Evolutionary conservation across 306 rosid genomes (phyloP).

Genomic region (Lotus japonicus): DNA sequence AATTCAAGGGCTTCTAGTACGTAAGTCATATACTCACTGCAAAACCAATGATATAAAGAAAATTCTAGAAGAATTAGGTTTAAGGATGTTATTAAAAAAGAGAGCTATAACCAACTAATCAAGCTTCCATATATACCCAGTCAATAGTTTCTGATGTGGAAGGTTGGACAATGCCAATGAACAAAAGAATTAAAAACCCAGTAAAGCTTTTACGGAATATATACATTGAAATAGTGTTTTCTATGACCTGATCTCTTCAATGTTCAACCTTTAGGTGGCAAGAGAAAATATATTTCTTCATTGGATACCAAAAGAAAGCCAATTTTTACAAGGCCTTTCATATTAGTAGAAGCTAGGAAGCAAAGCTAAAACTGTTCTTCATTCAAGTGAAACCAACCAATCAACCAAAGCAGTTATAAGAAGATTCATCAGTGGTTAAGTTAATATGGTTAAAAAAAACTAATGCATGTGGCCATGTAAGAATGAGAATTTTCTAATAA

Average conservation of each 20-base stretch:
- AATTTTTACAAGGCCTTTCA: not conserved
- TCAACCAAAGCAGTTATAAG: not conserved
- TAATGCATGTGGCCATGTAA: not conserved
- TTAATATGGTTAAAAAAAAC: not conserved
- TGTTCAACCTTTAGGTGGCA: constrained; percentile 1
- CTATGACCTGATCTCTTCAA: constrained; percentile 4
- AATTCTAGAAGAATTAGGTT: not conserved
- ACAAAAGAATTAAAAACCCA: not conserved
- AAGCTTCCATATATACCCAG: constrained; percentile 1
- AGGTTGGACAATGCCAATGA: constrained; percentile 4
- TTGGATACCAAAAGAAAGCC: not conserved
- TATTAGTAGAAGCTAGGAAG: constrained; percentile 9
- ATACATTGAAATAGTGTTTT: not conserved
- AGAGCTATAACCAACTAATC: not conserved
- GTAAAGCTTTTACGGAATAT: not conserved
- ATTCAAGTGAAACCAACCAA: not conserved
- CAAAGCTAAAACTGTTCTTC: not conserved
- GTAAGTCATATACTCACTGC: constrained; percentile 84
- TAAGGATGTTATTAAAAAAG: not conserved
- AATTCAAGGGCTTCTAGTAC: constrained; percentile 80
- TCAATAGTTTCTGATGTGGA: not conserved
- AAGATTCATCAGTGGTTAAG: constrained; percentile 1
- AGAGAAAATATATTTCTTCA: not conserved
- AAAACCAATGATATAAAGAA: constrained; percentile 26
- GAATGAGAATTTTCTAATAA: not conserved